These are phyloP conservation scores for Fusarium nurragi DNA, from an alignment of 2,329 filamentous ascomycete species.

Conservation along the genomic window DNA sequence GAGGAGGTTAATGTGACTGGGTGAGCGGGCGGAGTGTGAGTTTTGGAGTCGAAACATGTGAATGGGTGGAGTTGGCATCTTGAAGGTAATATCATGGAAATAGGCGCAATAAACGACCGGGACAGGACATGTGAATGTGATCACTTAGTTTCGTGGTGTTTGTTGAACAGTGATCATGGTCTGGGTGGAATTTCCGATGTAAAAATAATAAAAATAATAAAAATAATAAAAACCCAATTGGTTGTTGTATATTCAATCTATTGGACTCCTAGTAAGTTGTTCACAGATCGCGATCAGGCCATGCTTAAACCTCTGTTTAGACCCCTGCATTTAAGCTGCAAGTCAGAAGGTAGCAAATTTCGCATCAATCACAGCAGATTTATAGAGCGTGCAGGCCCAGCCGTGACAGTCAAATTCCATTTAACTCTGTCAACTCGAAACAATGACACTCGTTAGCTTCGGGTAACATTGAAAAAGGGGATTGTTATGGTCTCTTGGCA, in stretches of 20 bases:
- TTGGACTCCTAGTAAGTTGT: neutral
- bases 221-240: neutral
- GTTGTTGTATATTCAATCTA: neutral
- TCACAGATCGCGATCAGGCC: neutral
- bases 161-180: neutral
- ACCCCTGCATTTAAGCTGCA: neutral
- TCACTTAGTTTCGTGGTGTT: neutral
- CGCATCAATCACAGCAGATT: no score
- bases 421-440: constrained; percentile 12
- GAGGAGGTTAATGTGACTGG: neutral
- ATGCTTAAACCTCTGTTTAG: neutral
- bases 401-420: neutral
- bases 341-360: no score
- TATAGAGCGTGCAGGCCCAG: neutral
- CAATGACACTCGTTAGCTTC: constrained; percentile 11
- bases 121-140: constrained; percentile 2
- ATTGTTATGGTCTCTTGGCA: constrained; percentile 10
- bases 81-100: constrained; percentile 6
- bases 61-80: neutral
- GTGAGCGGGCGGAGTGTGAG: constrained; percentile 7
- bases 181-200: neutral
- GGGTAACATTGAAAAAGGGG: neutral
- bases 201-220: neutral
- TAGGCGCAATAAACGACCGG: constrained; percentile 23
- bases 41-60: constrained; percentile 16